Base-by-base conservation (phyloP, 2,329 filamentous ascomycete genomes). In the Trichophyton mentagrophytes region DNA sequence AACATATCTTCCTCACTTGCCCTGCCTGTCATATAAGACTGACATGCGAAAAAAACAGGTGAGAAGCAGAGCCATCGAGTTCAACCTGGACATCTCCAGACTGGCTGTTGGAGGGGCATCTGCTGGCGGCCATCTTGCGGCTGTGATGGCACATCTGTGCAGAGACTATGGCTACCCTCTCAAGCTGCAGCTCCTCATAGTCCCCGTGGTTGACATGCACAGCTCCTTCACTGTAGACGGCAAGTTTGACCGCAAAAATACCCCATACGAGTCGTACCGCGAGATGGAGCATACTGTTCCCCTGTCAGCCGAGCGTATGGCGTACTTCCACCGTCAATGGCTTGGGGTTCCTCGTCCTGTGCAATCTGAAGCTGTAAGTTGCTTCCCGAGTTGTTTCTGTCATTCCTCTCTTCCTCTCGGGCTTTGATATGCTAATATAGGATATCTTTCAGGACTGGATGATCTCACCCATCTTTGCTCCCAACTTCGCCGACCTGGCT, bases 401-500 rank as follows among this genome's bases (percentile, higher is more conserved):
- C 27, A 27, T 13, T 47, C n/a, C 15, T 30, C 3, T 22, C 22
- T 15, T 15, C 5, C n/a, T 57, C 44, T 36, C 22, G 11, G 9
- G 6, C 11, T n/a, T 15, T 3, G 20, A 27, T 17, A 9, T 55
- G n/a, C 51, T 55, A 11, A 55, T 15, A 30, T 11, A 25, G 27
- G 47, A 38, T 53, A 15, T n/a, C 58, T 8, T 2, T 55, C 27
- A 74, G 72, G 71, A 76, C 61, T 76, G 73, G 73, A 74, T 72
- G 59, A 74, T 76, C 49, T 75, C 73, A 3, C 74, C 73, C 2
- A 74, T 76, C n/a, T 63, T 71, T 15, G 69, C 73, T 3, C 66
- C 70, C 2, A 68, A 69, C 56, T 73, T 76, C 44, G 58, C 65
- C 9, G 65, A 69, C 51, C 62, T 76, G 36, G 73, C 74, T 9